Percentiles rank a stretch among this genome's conserved stretches.
Conservation (phyloP, 345 rosid species). For the Lumnitzera racemosa region DNA sequence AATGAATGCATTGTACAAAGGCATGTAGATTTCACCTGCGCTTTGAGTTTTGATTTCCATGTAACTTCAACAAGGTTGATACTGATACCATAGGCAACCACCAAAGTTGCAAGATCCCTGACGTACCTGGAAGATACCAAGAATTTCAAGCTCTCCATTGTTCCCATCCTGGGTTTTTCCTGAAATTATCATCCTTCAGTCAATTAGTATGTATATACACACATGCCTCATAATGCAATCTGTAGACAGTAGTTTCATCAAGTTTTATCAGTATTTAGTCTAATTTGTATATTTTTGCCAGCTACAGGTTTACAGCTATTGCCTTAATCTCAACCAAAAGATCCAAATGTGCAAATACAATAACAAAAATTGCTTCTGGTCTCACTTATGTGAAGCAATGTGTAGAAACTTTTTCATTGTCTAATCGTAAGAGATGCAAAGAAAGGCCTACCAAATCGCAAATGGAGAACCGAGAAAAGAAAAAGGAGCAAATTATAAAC, state of each 20-base stretch:
- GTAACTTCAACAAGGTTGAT: constrained; percentile 98
- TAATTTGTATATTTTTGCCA: too few relatives aligned
- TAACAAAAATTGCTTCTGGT: too few relatives aligned
- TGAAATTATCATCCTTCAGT: constrained; percentile 20
- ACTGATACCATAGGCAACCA: constrained; percentile 97
- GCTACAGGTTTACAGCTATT: too few relatives aligned
- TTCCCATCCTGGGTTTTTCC: constrained; percentile 89
- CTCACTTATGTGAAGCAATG: too few relatives aligned
- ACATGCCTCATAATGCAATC: background rate
- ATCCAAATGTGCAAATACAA: too few relatives aligned
- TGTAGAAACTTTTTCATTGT: too few relatives aligned
- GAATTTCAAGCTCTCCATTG: constrained; percentile 97
- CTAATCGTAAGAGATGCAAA: too few relatives aligned
- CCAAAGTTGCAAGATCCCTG: constrained; percentile 92
- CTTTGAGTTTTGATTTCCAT: constrained; percentile 98
- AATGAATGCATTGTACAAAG: background rate
- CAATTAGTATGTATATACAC: background rate
- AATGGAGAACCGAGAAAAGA: too few relatives aligned
- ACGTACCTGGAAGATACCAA: constrained; percentile 82
- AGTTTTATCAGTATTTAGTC: too few relatives aligned
- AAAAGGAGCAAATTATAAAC: background rate
- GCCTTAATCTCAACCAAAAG: too few relatives aligned
- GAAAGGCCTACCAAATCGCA: too few relatives aligned
- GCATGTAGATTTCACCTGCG: constrained; percentile 58
- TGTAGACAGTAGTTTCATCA: too few relatives aligned